These are phyloP conservation scores for Chara braunii DNA, from an alignment of 139 green algal species.

Conservation along the genomic window DNA sequence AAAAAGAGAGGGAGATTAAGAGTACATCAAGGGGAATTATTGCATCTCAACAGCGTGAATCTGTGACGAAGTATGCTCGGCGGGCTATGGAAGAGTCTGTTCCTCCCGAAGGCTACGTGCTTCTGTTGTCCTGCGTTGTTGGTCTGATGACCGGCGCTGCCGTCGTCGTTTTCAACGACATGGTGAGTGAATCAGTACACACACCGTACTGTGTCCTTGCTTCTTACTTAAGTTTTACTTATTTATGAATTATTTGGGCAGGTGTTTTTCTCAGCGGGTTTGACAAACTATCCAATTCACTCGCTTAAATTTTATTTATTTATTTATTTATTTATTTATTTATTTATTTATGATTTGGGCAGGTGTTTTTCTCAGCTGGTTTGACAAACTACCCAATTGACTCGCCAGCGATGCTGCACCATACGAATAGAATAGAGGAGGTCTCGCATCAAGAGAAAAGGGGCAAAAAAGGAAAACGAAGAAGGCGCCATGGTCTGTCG, in stretches of 20 bases:
- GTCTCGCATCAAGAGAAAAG: too few species aligned
- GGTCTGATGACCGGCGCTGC: conserved; percentile 16
- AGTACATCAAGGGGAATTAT: too few species aligned
- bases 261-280: neutral
- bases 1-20: too few species aligned
- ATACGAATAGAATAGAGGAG: too few species aligned
- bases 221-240: neutral
- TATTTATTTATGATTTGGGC: neutral
- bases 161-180: conserved; percentile 29
- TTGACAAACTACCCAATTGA: neutral
- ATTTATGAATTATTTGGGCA: neutral
- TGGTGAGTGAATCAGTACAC: conserved; percentile 14
- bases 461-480: too few species aligned
- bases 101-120: conserved; percentile 20
- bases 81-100: conserved; percentile 1
- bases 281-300: neutral
- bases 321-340: too few species aligned
- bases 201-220: neutral
- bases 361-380: neutral
- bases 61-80: too few species aligned
- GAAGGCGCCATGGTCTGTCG: too few species aligned
- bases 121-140: conserved; percentile 23
- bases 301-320: too few species aligned
- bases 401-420: too few species aligned
- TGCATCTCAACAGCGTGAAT: too few species aligned